Conservation (phyloP, 2,329 filamentous ascomycete genomes). For the Acrodontium crateriforme region DNA sequence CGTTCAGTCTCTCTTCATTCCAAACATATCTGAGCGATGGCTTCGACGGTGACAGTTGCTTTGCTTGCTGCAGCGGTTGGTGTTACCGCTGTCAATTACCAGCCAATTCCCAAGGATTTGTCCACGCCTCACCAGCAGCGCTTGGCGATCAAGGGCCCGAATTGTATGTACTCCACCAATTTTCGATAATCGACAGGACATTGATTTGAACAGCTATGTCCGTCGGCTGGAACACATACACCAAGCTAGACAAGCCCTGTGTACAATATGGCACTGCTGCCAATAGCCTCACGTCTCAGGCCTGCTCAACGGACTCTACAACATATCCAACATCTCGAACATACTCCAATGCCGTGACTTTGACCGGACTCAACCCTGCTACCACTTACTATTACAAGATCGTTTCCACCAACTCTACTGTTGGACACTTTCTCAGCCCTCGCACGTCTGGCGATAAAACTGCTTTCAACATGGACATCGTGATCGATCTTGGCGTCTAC, state of each 20-base stretch:
- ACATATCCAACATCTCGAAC: slow-evolving; percentile 44
- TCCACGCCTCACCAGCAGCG: slow-evolving; percentile 43
- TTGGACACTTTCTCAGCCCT: slow-evolving; percentile 41
- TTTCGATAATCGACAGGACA: slow-evolving; percentile 1
- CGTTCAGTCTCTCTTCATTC: too few species aligned
- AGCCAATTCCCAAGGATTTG: slow-evolving; percentile 34
- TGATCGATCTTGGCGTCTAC: slow-evolving; percentile 43
- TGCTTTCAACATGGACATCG: slow-evolving; percentile 36
- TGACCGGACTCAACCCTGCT: slow-evolving; percentile 34
- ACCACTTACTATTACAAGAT: slow-evolving; percentile 50
- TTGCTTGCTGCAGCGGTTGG: slow-evolving; percentile 13
- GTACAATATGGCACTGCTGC: slow-evolving; percentile 38
- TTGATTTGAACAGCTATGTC: slow-evolving; percentile 30
- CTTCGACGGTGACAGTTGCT: neutral
- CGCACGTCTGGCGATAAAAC: slow-evolving; percentile 41
- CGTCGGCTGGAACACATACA: slow-evolving; percentile 45
- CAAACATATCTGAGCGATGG: too few species aligned
- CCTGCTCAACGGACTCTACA: slow-evolving; percentile 33
- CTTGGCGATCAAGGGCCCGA: slow-evolving; percentile 36
- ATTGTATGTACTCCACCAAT: slow-evolving; percentile 22
- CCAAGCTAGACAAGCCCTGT: slow-evolving; percentile 31
- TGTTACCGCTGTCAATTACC: slow-evolving; percentile 23
- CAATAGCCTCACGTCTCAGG: slow-evolving; percentile 23
- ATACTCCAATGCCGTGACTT: slow-evolving; percentile 35
- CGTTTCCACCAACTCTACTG: slow-evolving; percentile 40